phyloP scores from a whole-genome alignment of 169 alveolate species.

The Cryptosporidium sp. region DNA sequence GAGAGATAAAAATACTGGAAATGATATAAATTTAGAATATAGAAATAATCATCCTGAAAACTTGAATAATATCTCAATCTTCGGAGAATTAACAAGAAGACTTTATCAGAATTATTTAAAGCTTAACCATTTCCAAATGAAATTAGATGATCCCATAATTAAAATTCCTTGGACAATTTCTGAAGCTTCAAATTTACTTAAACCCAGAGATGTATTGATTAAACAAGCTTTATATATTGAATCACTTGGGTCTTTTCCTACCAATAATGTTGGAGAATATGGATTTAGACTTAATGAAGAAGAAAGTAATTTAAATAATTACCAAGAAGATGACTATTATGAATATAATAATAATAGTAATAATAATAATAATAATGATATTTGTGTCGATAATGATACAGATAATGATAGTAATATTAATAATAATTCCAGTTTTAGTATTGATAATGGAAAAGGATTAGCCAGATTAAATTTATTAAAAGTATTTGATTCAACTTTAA shows the following conservation, averaged over 20 bases:
- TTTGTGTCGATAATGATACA: no score
- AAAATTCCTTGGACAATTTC: conserved; percentile 58
- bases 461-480: conserved; percentile 69
- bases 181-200: conserved; percentile 36
- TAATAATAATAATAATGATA: conserved; percentile 12
- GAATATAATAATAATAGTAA: neutral
- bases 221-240: conserved; percentile 58
- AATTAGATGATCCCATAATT: conserved; percentile 4
- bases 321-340: neutral
- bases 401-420: conserved; percentile 43
- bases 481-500: conserved; percentile 73
- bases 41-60: neutral
- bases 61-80: neutral
- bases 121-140: conserved; percentile 15
- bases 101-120: conserved; percentile 28
- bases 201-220: conserved; percentile 36
- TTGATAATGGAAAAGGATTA: conserved; percentile 49
- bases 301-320: neutral
- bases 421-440: conserved; percentile 6
- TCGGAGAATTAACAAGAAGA: conserved; percentile 45
- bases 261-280: conserved; percentile 23
- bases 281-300: conserved; percentile 7
- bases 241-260: conserved; percentile 57
- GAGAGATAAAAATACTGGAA: neutral
- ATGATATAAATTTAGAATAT: neutral